These are phyloP conservation scores for Dimargaris cristalligena DNA, from an alignment of 192 early-diverging fungal species.

Conservation along the genomic window DNA sequence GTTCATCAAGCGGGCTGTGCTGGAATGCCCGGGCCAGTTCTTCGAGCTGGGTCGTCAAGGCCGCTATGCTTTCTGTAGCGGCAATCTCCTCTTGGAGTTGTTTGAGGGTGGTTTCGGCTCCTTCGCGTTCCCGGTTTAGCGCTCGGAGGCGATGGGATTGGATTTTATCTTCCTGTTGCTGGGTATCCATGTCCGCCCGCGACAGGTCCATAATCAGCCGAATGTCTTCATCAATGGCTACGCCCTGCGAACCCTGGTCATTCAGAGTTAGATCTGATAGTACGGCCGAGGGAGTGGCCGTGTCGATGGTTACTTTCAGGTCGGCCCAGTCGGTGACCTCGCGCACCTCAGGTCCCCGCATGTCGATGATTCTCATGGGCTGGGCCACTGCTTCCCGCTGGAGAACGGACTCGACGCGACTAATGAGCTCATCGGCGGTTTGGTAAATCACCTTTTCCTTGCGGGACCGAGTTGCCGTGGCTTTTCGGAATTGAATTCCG, in stretches of 20 bases:
- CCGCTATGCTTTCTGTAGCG: background rate
- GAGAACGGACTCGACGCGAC: conserved; percentile 25
- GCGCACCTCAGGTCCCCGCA: conserved; percentile 50
- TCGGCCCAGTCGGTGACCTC: background rate
- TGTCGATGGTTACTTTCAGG: background rate
- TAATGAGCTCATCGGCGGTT: conserved; percentile 55
- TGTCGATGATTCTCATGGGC: conserved; percentile 62
- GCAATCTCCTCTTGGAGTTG: background rate
- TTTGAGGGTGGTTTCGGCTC: background rate
- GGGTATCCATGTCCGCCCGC: conserved; percentile 44
- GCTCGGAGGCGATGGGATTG: conserved; percentile 25
- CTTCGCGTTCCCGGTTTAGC: conserved; percentile 21
- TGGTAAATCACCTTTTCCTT: conserved; percentile 42
- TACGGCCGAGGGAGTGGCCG: background rate
- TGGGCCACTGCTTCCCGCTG: conserved; percentile 14
- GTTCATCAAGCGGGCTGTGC: background rate
- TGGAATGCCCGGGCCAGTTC: background rate
- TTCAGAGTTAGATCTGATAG: background rate
- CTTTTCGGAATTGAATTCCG: background rate
- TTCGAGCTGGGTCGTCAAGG: background rate
- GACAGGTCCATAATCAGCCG: conserved; percentile 55
- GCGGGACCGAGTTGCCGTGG: conserved; percentile 8
- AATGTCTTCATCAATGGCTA: conserved; percentile 13
- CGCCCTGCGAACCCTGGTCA: too few relatives aligned
- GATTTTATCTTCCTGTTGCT: conserved; percentile 34